These are phyloP conservation scores for Diaporthe longicolla DNA, from an alignment of 2,329 filamentous ascomycete genomes.

Conservation along the genomic window DNA sequence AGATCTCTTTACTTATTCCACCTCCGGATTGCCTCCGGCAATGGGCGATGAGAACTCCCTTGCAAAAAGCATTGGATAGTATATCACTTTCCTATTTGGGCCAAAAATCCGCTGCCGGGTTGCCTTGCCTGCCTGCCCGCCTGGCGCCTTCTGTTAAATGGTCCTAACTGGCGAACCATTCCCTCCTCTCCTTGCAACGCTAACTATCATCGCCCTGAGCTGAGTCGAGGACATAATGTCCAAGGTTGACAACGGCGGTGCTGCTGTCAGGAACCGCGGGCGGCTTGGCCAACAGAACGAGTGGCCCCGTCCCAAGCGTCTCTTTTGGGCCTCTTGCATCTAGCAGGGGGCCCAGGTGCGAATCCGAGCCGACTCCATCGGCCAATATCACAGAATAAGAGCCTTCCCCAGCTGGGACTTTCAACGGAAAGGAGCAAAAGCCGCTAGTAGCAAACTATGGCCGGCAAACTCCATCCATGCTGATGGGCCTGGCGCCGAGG, in stretches of 20 bases:
- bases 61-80: background rate
- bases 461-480: constrained; percentile 24
- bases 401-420: constrained; percentile 9
- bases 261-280: constrained; percentile 33
- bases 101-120: constrained; percentile 5
- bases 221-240: background rate
- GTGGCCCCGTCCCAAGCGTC: background rate
- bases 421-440: constrained; percentile 14
- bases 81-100: constrained; percentile 16
- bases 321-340: constrained; percentile 20
- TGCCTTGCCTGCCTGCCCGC: constrained; percentile 15
- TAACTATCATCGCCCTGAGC: background rate
- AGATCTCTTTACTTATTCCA: background rate
- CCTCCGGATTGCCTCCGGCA: constrained; percentile 1
- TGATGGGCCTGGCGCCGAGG: constrained; percentile 2
- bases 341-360: background rate
- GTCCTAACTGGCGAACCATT: constrained; percentile 22
- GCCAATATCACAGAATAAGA: constrained; percentile 12
- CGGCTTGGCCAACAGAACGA: constrained; percentile 28
- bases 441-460: constrained; percentile 8
- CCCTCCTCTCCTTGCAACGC: constrained; percentile 4
- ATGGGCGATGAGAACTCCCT: background rate
- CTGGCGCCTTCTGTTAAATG: constrained; percentile 6
- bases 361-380: constrained; percentile 1
- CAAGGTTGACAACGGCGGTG: background rate